Evolutionary conservation across 2,329 filamentous ascomycete species (phyloP).

Genomic region (Aspergillus ochraceoroseus): DNA sequence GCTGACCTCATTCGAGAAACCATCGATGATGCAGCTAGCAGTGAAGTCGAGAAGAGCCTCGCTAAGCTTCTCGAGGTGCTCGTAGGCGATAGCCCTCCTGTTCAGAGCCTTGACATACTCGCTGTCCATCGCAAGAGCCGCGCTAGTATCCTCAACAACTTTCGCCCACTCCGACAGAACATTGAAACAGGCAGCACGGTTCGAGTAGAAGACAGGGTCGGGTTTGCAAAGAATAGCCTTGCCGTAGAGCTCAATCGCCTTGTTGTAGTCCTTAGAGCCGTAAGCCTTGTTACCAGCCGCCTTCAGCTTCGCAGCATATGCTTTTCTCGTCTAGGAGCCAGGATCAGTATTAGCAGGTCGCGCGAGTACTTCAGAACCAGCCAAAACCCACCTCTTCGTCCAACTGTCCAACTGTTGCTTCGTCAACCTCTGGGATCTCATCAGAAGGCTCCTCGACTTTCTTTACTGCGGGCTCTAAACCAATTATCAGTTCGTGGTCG

Average conservation of each 20-base stretch:
- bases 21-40: constrained; percentile 97
- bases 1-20: constrained; percentile 86
- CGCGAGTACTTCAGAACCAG: not conserved
- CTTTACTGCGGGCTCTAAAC: constrained; percentile 41
- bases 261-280: constrained; percentile 86
- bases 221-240: constrained; percentile 96
- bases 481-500: no score
- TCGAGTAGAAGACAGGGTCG: constrained; percentile 97
- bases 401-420: constrained; percentile 45
- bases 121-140: constrained; percentile 85
- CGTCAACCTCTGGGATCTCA: constrained; percentile 63
- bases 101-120: constrained; percentile 98
- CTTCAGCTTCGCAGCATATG: constrained; percentile 87
- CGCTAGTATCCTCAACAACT: constrained; percentile 94
- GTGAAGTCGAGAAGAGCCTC: constrained; percentile 97
- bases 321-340: constrained; percentile 63
- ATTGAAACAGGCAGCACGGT: constrained; percentile 96
- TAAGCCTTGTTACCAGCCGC: constrained; percentile 95
- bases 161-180: constrained; percentile 89
- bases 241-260: constrained; percentile 89
- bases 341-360: constrained; percentile 7
- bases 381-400: constrained; percentile 43
- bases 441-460: constrained; percentile 52
- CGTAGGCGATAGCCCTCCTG: constrained; percentile 91
- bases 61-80: constrained; percentile 84